Base-by-base conservation (phyloP, 129 eudicot genomes). In the Escallonia rubra region DNA sequence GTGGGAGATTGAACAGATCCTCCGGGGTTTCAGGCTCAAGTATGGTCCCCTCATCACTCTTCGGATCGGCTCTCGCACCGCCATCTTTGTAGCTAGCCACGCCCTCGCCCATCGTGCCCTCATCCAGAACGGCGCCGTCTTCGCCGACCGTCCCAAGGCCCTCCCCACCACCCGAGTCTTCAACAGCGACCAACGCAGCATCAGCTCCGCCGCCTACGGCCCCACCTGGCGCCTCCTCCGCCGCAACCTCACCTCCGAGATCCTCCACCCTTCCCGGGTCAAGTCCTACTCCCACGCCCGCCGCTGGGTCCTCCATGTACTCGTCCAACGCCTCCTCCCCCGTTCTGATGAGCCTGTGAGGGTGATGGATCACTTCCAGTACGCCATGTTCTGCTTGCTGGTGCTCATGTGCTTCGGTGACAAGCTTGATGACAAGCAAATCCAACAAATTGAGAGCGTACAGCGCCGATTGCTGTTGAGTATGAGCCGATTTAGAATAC, bases 321-420 rank as follows among this genome's bases (percentile, higher is more conserved):
- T 81, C 1, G 10, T 79, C 2, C 53, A 16, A 2, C 80, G 73
- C 6, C 69, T 86, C 4, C 0, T 1, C 34, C 34, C 34, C 3
- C 5, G 34, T 43, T 0, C 59, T 43, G 68, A 65, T 8, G 66
- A 3, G 3, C 59, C 10, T 4, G 86, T 86, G 10, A 72, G 47
- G 73, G 74, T 90, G 11, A 53, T 70, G 43, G 90, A 86, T 44
- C 83, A 90, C 50, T 81, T 86, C 38, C 81, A 66, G 12, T 81
- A 76, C 54, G 90, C 90, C n/a, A 83, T 86, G 88, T 86, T 86
- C 39, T 66, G 80, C 12, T 54, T 86, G 60, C 75, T 86, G 38
- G 83, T 81, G 44, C 61, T 81, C 6, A 86, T 90, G 90, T 90
- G 96, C 48, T 86, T 90, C 7, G 95, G 97, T 4, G 87, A 84